These are phyloP conservation scores for Curvularia sp. DNA, from an alignment of 2,329 filamentous ascomycete genomes.

Conservation along the genomic window DNA sequence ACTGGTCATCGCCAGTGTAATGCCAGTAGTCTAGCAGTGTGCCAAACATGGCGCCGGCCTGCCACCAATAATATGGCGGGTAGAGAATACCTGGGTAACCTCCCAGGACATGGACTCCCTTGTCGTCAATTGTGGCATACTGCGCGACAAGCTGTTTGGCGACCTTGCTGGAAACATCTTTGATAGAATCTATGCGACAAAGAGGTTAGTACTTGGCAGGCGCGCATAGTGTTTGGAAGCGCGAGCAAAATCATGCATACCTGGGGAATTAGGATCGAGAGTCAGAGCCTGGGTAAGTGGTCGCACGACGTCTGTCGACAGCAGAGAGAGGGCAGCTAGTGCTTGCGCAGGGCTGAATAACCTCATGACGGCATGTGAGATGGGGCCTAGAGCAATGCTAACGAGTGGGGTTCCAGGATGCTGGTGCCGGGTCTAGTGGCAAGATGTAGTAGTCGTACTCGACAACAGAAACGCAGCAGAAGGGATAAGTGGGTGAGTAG, in stretches of 20 bases:
- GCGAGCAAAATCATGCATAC: constrained; percentile 14
- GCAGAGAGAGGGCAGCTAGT: constrained; percentile 36
- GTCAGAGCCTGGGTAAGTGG: constrained; percentile 30
- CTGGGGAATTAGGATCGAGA: constrained; percentile 34
- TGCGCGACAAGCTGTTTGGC: constrained; percentile 60
- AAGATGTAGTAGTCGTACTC: constrained; percentile 3
- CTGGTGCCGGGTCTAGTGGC: constrained; percentile 6
- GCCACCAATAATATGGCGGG: constrained; percentile 70
- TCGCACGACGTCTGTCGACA: constrained; percentile 30
- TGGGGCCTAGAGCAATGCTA: constrained; percentile 14
- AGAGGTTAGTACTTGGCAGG: constrained; percentile 4
- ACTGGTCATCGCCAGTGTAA: constrained; percentile 75
- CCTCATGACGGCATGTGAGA: constrained; percentile 35
- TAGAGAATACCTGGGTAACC: constrained; percentile 54
- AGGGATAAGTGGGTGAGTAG: neutral
- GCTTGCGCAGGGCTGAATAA: constrained; percentile 36
- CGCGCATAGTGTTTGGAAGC: neutral
- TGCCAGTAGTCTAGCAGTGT: constrained; percentile 84
- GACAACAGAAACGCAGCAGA: constrained; percentile 7
- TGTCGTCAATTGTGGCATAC: constrained; percentile 60
- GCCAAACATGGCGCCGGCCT: constrained; percentile 73
- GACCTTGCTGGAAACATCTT: constrained; percentile 53
- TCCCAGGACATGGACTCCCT: constrained; percentile 48
- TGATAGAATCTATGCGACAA: constrained; percentile 53
- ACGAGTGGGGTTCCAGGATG: constrained; percentile 12